phyloP scores from a whole-genome alignment of 176 grass and related monocot species.

The Hordeum vulgare region MorexV3_pseudomolecules_assembly NC_058518.1:254826465-254826964 shows the following conservation, averaged over 20 bases:
- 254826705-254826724: background rate
- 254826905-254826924: too few relatives aligned
- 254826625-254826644: background rate
- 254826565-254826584: background rate
- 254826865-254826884: too few relatives aligned
- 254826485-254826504: background rate
- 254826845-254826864: too few relatives aligned
- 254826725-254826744: background rate
- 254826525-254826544: background rate
- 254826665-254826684: background rate
- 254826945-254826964: too few relatives aligned
- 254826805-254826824: background rate
- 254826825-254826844: too few relatives aligned
- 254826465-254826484: background rate
- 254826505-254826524: slow-evolving; percentile 8
- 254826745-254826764: background rate
- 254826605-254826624: background rate
- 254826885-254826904: too few relatives aligned
- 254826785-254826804: background rate
- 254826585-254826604: background rate
- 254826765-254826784: background rate
- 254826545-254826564: background rate
- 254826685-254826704: background rate
- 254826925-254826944: too few relatives aligned
- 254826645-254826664: background rate